Base-by-base conservation (phyloP, 1,284 basidiomycete species). In the Apiotrichum porosum region DNA sequence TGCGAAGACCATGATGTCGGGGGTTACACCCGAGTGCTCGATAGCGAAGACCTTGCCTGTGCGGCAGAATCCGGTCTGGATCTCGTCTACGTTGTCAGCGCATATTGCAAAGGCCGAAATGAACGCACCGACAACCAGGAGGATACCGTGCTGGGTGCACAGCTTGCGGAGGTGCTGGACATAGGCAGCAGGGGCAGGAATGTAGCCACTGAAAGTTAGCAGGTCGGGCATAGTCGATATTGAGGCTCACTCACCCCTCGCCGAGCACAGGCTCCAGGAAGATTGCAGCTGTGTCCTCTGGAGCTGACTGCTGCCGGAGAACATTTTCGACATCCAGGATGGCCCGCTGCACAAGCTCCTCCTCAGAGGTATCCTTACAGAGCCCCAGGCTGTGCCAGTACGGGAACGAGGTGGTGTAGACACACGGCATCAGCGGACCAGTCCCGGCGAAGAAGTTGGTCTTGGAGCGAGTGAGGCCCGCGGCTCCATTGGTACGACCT, bases 241-340 rank as follows among this genome's bases (percentile, higher is more conserved):
- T n/a, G n/a, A n/a, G n/a, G n/a, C n/a, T n/a, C n/a, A n/a, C n/a
- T n/a, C n/a, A n/a, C n/a, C n/a, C 91, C 74, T 97, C 91, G 32
- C 91, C 92, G 24, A 97, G 78, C 10, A 97, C 85, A 42, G 93
- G 87, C 76, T 97, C 93, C 45, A 97, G 75, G 56, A 97, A 75
- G 67, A 97, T 86, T 19, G 90, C 91, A 4, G 93, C 91, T 0
- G 91, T 94, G 68, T 95, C 92, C 10, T 75, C 73, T 0, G 93
- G 88, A 1, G 85, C 79, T 9, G 83, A 85, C 72, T 94, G 89
- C 71, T 95, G 91, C 44, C 81, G 77, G 39, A 97, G 78, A 10
- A 94, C 70, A 13, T 97, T 78, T 45, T 89, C 82, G 23, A 97
- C 79, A 69, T 94, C 88, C 72, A 86, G 84, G 31, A 91, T 78